Conservation (phyloP, 495 filamentous ascomycete species). For the Aspergillus bridgeri region DNA sequence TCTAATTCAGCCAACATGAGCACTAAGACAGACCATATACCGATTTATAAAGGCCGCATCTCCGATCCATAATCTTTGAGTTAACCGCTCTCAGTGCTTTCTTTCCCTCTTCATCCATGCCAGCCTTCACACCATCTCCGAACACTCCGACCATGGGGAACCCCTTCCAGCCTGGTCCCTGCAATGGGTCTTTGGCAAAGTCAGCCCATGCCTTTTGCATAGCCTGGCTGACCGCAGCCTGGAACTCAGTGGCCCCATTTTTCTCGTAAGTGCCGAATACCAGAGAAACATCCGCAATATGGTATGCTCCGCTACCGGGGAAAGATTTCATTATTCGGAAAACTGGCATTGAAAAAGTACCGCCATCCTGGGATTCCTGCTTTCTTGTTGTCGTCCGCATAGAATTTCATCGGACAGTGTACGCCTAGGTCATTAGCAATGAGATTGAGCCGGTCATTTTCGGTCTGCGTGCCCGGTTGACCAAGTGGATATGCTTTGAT, state of each 20-base stretch:
- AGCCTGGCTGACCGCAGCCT: slow-evolving; percentile 18
- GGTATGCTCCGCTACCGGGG: slow-evolving; percentile 22
- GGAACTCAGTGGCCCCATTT: slow-evolving; percentile 16
- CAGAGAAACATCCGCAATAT: slow-evolving; percentile 25
- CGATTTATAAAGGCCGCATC: slow-evolving; percentile 12
- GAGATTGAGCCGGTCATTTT: slow-evolving; percentile 18
- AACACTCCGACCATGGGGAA: slow-evolving; percentile 15
- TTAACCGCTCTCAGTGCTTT: slow-evolving; percentile 9
- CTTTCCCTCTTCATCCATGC: slow-evolving; percentile 13
- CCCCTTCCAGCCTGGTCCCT: slow-evolving; percentile 23
- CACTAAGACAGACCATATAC: not conserved
- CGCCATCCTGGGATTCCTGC: slow-evolving; percentile 23
- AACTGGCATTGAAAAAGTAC: slow-evolving; percentile 33
- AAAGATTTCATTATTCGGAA: slow-evolving; percentile 26
- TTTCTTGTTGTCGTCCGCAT: slow-evolving; percentile 19
- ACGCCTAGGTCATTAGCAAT: slow-evolving; percentile 26
- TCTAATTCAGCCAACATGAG: too few relatives aligned
- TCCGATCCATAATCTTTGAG: slow-evolving; percentile 5
- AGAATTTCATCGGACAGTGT: slow-evolving; percentile 18
- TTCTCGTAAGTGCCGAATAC: slow-evolving; percentile 30
- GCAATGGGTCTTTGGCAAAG: slow-evolving; percentile 29
- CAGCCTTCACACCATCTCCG: slow-evolving; percentile 15
- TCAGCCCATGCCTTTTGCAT: slow-evolving; percentile 31
- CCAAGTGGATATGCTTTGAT: slow-evolving; percentile 1
- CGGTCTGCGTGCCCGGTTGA: slow-evolving; percentile 8